Percentiles rank a stretch among this genome's conserved stretches.
Evolutionary conservation across 768 basidiomycete species (phyloP).

Genomic region (Fomitopsis pulvina): DNA sequence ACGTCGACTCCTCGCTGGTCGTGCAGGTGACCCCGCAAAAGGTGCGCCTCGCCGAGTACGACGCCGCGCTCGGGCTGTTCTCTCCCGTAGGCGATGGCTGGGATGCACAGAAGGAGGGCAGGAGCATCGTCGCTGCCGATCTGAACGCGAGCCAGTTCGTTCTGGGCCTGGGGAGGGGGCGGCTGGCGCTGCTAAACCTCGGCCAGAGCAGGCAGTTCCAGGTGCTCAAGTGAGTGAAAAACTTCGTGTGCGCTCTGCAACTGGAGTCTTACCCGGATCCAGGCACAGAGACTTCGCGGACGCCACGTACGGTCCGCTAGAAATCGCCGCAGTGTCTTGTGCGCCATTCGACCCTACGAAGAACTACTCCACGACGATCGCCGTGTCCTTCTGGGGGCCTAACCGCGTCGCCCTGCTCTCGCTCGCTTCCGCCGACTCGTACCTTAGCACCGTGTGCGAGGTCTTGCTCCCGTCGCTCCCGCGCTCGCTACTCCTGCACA

Average conservation of each 20-base stretch:
- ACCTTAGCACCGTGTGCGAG: slow-evolving; percentile 26
- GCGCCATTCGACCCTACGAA: slow-evolving; percentile 43
- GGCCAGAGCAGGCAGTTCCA: slow-evolving; percentile 32
- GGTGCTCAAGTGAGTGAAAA: slow-evolving; percentile 24
- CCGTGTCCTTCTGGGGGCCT: slow-evolving; percentile 73
- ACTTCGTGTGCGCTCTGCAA: not conserved
- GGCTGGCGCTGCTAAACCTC: slow-evolving; percentile 44
- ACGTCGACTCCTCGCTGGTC: slow-evolving; percentile 45
- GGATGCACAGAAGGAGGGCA: slow-evolving; percentile 20
- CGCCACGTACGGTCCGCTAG: slow-evolving; percentile 18
- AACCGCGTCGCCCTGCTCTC: slow-evolving; percentile 55
- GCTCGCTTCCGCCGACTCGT: slow-evolving; percentile 21
- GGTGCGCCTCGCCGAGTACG: slow-evolving; percentile 51
- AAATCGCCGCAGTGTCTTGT: slow-evolving; percentile 71
- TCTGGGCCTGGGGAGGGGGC: slow-evolving; percentile 51
- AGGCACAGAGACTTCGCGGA: slow-evolving; percentile 14
- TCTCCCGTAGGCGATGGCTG: slow-evolving; percentile 34
- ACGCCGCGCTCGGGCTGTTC: slow-evolving; percentile 37
- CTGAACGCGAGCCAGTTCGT: slow-evolving; percentile 64
- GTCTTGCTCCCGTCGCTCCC: slow-evolving; percentile 39
- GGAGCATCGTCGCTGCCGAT: slow-evolving; percentile 60
- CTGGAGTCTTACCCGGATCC: not conserved
- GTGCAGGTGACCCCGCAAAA: slow-evolving; percentile 68
- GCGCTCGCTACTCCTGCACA: slow-evolving; percentile 43
- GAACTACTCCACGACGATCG: slow-evolving; percentile 41